Evolutionary conservation across 108 stramenopile genomes (phyloP).

Genomic region (Hondaea fermentalgiana): DNA sequence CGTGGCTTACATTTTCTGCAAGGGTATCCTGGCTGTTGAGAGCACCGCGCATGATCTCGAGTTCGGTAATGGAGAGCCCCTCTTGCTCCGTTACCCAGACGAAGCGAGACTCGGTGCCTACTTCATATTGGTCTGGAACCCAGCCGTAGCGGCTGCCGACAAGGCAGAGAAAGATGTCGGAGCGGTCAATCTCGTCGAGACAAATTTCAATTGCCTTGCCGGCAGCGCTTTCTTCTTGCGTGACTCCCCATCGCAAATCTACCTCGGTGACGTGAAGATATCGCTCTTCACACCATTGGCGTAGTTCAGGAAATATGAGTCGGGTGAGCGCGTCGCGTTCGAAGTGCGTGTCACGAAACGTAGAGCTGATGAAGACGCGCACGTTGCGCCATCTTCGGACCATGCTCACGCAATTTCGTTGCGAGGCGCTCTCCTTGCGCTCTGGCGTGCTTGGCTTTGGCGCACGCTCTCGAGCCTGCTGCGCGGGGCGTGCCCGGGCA

Average conservation of each 20-base stretch:
- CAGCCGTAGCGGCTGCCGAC: background rate
- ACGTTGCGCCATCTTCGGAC: slow-evolving; percentile 16
- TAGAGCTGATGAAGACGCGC: slow-evolving; percentile 21
- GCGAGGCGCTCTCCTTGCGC: too few species aligned
- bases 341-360: slow-evolving; percentile 21
- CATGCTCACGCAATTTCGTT: background rate
- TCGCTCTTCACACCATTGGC: background rate
- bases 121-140: background rate
- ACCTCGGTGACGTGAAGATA: slow-evolving; percentile 4
- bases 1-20: background rate
- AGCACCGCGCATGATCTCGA: background rate
- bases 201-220: background rate
- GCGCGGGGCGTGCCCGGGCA: too few species aligned
- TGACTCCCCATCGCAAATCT: background rate
- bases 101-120: background rate
- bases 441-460: too few species aligned
- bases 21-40: background rate
- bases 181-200: background rate
- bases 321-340: slow-evolving; percentile 27
- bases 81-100: background rate
- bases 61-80: background rate
- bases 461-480: too few species aligned
- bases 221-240: background rate
- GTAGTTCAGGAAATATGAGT: slow-evolving; percentile 19
- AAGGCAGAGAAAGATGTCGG: background rate